Conservation (phyloP, 768 basidiomycete species). For the Tricholoma matsutake region DNA sequence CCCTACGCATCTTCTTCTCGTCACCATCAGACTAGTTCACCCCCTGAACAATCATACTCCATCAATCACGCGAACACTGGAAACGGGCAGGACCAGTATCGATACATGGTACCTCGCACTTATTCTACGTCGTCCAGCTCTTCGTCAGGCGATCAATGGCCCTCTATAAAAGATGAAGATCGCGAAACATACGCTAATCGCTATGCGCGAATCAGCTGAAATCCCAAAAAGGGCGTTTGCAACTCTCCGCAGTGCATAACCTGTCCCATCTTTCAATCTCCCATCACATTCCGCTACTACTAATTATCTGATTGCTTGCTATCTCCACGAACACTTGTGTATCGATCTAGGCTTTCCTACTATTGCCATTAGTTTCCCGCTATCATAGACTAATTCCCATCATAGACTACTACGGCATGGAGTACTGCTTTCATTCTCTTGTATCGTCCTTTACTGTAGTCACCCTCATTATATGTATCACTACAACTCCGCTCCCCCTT, state of each 20-base stretch:
- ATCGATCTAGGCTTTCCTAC: conserved; percentile 11
- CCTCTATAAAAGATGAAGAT: conserved; percentile 29
- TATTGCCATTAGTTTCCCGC: not conserved
- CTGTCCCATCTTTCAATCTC: conserved; percentile 5
- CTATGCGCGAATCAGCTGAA: conserved; percentile 20
- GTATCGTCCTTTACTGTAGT: conserved; percentile 15
- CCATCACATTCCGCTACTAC: not conserved
- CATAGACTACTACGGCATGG: not conserved
- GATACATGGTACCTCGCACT: conserved; percentile 29
- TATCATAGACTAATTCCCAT: conserved; percentile 8
- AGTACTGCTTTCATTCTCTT: conserved; percentile 3
- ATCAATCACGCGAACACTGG: conserved; percentile 27
- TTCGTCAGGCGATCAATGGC: conserved; percentile 14
- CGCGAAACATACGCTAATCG: conserved; percentile 20
- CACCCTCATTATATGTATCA: conserved; percentile 10
- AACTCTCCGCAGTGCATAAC: not conserved
- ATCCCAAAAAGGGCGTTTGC: not conserved
- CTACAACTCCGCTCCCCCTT: not conserved
- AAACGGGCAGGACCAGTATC: conserved; percentile 33
- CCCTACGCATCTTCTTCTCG: conserved; percentile 33
- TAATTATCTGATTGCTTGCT: not conserved
- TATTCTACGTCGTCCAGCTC: conserved; percentile 13
- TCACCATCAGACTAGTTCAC: conserved; percentile 34
- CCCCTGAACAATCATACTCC: conserved; percentile 31
- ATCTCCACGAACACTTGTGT: conserved; percentile 3